Conservation (phyloP, 2,329 filamentous ascomycete species). For the Hyphodiscus sp. region DNA sequence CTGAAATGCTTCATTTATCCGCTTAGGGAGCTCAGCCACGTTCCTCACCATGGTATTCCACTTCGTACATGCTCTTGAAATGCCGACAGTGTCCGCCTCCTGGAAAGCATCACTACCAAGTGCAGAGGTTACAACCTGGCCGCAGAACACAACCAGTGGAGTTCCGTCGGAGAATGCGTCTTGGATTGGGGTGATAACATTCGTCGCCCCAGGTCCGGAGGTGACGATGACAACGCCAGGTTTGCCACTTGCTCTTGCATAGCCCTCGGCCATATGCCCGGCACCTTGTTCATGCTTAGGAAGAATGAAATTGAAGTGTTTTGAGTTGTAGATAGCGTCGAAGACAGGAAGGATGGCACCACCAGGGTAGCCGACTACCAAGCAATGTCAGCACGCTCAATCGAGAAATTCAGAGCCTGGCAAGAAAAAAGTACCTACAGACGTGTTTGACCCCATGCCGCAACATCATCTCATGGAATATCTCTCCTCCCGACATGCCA, state of each 20-base stretch:
- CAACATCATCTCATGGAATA: slow-evolving; percentile 99
- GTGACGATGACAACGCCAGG: slow-evolving; percentile 95
- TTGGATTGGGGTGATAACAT: slow-evolving; percentile 93
- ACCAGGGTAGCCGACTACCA: slow-evolving; percentile 78
- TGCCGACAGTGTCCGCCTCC: slow-evolving; percentile 90
- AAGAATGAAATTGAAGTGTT: slow-evolving; percentile 92
- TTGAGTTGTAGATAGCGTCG: slow-evolving; percentile 97
- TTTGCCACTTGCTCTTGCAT: slow-evolving; percentile 87
- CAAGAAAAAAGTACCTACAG: too few species aligned
- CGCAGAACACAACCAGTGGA: slow-evolving; percentile 90
- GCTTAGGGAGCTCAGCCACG: slow-evolving; percentile 82
- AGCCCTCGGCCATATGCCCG: slow-evolving; percentile 97
- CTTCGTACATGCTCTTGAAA: slow-evolving; percentile 92
- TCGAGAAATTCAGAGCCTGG: slow-evolving; percentile 5
- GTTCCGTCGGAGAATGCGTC: slow-evolving; percentile 94
- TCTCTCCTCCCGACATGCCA: slow-evolving; percentile 90
- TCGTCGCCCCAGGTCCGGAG: slow-evolving; percentile 92
- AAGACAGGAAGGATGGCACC: slow-evolving; percentile 97
- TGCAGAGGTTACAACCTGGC: slow-evolving; percentile 82
- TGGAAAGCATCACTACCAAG: slow-evolving; percentile 97
- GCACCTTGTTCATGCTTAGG: slow-evolving; percentile 96
- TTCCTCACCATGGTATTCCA: slow-evolving; percentile 99
- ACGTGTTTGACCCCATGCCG: slow-evolving; percentile 87
- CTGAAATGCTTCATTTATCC: slow-evolving; percentile 97
- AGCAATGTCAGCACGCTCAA: slow-evolving; percentile 12